Evolutionary conservation across 1,284 basidiomycete species (phyloP), one percentile per base, ranked within the genome.

Genomic region (Naganishia liquefaciens): DNA sequence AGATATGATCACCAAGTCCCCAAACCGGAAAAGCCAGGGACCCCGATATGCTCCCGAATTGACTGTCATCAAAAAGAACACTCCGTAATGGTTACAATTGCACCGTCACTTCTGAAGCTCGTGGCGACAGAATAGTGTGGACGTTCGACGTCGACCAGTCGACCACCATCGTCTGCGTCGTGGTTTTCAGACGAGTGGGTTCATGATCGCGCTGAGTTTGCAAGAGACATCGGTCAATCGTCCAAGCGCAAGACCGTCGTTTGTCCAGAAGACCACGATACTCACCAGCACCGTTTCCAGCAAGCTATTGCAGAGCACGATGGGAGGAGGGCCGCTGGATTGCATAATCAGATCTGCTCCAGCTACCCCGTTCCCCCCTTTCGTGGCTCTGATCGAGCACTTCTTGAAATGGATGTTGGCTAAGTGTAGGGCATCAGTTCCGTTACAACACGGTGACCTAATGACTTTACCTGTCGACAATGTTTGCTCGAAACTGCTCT

Each of bases 61-160:
- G n/a, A n/a, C n/a, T n/a, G n/a, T 13, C 33, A 46, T 23, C 43
- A 19, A 46, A 37, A 37, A 13, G 33, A 37, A 37, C 13, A 37
- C 33, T 37, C 33, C 33, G 33, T 37, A 2, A 4, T 13, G 10
- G 10, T 37, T 9, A 37, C 33, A 37, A 37, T 4, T 37, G 33
- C 33, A 19, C 43, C 43, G 44, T 58, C 21, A 49, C n/a, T 49
- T 58, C 55, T n/a, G 55, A 47, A n/a, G 28, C 28, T 28, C 46
- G 30, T 37, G 44, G 55, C 1, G 55, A 39, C 3, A 58, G 43
- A 19, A 58, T 58, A 9, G 30, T 49, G 23, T 58, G 46, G 10
- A 58, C 46, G 27, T 58, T 58, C n/a, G 55, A 58, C 1, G 44
- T 58, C 5, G 55, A 58, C 55, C 55, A 58, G 28, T 58, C 55